phyloP scores from a whole-genome alignment of 441 rosid species.

The Eugenia klotzschiana region DNA sequence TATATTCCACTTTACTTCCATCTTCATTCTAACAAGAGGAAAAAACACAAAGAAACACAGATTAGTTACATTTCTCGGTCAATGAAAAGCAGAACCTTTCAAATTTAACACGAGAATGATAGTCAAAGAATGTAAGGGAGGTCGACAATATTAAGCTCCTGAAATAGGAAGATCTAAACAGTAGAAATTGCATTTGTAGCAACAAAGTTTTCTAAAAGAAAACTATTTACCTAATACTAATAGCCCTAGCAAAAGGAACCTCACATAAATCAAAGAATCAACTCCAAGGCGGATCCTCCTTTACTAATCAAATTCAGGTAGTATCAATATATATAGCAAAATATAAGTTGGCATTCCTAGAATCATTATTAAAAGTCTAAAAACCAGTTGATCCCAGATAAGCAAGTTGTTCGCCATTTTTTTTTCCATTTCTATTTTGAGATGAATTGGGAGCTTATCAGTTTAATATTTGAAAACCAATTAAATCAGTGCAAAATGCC shows the following conservation, averaged over 20 bases:
- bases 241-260: not conserved
- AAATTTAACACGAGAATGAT: not conserved
- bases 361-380: not conserved
- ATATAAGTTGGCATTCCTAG: not conserved
- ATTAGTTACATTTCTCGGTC: not conserved
- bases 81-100: not conserved
- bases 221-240: not conserved
- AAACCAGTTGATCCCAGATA: not conserved
- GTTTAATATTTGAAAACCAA: not conserved
- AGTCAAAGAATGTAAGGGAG: not conserved
- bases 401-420: not conserved
- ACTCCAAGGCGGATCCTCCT: not conserved
- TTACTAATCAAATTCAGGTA: not conserved
- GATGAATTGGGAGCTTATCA: not conserved
- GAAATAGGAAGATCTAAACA: not conserved
- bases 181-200: not conserved
- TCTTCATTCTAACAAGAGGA: constrained; percentile 47
- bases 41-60: not conserved
- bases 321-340: not conserved
- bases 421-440: not conserved
- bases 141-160: not conserved
- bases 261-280: not conserved
- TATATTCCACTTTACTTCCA: constrained; percentile 74
- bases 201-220: not conserved
- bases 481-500: not conserved